Percentiles rank a stretch among this genome's conserved stretches.
Evolutionary conservation across 495 filamentous ascomycete species (phyloP).

Genomic region (Penicillium daleae): DNA sequence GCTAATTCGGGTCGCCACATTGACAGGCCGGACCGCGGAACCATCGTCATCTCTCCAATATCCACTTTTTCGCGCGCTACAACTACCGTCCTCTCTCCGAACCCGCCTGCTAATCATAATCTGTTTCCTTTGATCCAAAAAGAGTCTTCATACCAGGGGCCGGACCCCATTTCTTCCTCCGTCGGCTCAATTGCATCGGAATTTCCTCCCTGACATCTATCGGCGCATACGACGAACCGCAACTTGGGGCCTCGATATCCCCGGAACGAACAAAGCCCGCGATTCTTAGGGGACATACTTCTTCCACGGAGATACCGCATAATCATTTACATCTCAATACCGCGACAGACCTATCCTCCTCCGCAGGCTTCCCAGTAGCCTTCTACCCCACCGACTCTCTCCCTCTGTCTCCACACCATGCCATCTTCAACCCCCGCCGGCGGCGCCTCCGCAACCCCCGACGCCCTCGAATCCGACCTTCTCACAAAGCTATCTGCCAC

Average conservation of each 20-base stretch:
- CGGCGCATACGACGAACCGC: conserved; percentile 20
- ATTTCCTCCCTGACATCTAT: conserved; percentile 2
- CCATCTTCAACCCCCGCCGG: conserved; percentile 33
- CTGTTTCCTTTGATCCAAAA: conserved; percentile 3
- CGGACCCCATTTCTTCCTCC: conserved; percentile 18
- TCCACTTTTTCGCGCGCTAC: conserved; percentile 25
- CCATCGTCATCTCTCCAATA: conserved; percentile 29
- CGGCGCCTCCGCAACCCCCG: conserved; percentile 30
- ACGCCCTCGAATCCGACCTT: conserved; percentile 51
- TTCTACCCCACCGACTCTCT: background rate
- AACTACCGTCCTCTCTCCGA: conserved; percentile 5
- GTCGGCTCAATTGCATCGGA: background rate
- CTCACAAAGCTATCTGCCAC: conserved; percentile 47
- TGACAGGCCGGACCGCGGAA: conserved; percentile 27
- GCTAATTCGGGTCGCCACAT: conserved; percentile 23
- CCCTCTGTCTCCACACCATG: conserved; percentile 20
- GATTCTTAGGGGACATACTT: background rate
- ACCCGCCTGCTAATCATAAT: conserved; percentile 21
- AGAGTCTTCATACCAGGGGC: conserved; percentile 17
- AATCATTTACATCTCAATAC: background rate
- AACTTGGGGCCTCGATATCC: background rate
- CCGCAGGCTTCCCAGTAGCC: conserved; percentile 4
- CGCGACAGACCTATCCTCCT: background rate
- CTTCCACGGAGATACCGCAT: background rate
- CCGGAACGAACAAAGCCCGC: background rate